Evolutionary conservation across 2,329 filamentous ascomycete species (phyloP).

Genomic region (Pestalotiopsis sp.): DNA sequence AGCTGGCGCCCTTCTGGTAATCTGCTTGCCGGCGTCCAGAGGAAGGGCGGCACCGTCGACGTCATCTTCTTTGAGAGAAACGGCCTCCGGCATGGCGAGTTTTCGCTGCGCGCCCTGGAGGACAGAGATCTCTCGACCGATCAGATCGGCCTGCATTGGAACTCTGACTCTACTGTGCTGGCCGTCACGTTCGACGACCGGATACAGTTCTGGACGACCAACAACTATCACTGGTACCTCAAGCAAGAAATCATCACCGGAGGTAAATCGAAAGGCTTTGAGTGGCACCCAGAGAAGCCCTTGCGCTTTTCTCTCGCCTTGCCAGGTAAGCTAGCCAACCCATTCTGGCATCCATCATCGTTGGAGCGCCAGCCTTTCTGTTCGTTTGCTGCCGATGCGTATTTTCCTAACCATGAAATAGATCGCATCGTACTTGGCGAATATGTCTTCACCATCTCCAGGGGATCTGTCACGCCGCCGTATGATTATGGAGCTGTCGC

Average conservation of each 20-base stretch:
- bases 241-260: constrained; percentile 77
- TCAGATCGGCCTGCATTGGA: constrained; percentile 76
- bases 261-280: constrained; percentile 34
- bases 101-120: constrained; percentile 70
- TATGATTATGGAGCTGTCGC: constrained; percentile 77
- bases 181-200: constrained; percentile 74
- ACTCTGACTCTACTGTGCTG: constrained; percentile 86
- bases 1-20: constrained; percentile 94
- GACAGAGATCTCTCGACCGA: constrained; percentile 55
- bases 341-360: neutral
- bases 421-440: constrained; percentile 59
- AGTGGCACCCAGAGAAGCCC: constrained; percentile 87
- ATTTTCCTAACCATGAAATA: constrained; percentile 26
- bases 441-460: constrained; percentile 66
- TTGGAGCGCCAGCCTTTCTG: neutral
- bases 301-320: constrained; percentile 63
- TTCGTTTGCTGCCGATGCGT: neutral
- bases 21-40: constrained; percentile 82
- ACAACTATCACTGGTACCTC: constrained; percentile 97
- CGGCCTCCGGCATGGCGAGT: constrained; percentile 93
- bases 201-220: constrained; percentile 94
- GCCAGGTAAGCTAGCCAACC: constrained; percentile 38
- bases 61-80: constrained; percentile 97
- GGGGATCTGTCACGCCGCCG: constrained; percentile 69
- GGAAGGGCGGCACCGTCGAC: constrained; percentile 67